phyloP scores from a whole-genome alignment of 352 stramenopile species.

The Lagenidium giganteum region DNA sequence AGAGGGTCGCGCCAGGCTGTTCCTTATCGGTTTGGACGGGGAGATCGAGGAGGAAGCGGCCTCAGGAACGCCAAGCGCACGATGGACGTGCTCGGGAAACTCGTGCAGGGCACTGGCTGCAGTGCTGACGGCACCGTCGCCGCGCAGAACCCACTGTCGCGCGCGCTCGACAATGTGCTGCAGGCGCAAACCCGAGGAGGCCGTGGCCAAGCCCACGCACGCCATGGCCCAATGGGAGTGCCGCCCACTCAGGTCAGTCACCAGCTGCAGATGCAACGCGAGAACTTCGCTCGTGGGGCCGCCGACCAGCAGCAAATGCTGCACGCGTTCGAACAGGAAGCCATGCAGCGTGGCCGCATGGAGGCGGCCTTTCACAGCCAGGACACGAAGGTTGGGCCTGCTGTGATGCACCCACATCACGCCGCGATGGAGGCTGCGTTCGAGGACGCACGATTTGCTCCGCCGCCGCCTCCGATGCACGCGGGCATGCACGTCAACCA shows the following conservation, averaged over 20 bases:
- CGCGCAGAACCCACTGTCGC: slow-evolving; percentile 80
- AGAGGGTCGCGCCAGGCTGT: no score
- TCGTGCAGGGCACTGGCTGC: slow-evolving; percentile 78
- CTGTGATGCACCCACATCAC: slow-evolving; percentile 40
- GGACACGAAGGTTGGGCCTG: slow-evolving; percentile 17
- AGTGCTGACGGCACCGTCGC: slow-evolving; percentile 76
- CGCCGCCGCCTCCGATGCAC: slow-evolving; percentile 2
- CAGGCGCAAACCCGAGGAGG: slow-evolving; percentile 39
- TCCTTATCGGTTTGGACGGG: no score
- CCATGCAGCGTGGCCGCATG: slow-evolving; percentile 54
- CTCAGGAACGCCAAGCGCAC: no score
- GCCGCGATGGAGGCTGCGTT: slow-evolving; percentile 44
- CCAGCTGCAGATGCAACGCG: slow-evolving; percentile 72
- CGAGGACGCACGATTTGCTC: slow-evolving; percentile 32
- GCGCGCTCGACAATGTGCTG: slow-evolving; percentile 70
- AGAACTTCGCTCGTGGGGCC: slow-evolving; percentile 41
- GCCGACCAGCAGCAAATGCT: slow-evolving; percentile 57
- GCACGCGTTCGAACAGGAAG: slow-evolving; percentile 57
- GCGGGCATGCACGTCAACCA: slow-evolving; percentile 21
- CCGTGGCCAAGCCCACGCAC: slow-evolving; percentile 19
- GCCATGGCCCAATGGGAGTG: slow-evolving; percentile 18
- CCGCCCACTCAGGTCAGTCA: slow-evolving; percentile 40
- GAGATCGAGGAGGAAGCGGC: no score
- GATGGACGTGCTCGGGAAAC: slow-evolving; percentile 83
- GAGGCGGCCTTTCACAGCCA: slow-evolving; percentile 56